Conservation (phyloP, 1,284 basidiomycete genomes). For the Waitea zeae region DNA sequence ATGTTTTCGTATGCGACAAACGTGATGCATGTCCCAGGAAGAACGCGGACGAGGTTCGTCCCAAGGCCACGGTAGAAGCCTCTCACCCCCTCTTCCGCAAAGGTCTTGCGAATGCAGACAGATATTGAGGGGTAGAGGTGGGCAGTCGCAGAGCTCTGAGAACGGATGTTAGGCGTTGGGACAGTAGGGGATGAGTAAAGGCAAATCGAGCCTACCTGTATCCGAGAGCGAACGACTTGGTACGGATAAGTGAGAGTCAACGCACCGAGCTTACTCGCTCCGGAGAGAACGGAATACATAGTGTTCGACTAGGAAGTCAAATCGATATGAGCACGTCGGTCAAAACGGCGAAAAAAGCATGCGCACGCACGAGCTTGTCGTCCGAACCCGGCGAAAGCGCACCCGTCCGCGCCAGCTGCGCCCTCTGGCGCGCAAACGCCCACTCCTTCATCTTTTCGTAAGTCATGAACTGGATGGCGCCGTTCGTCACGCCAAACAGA, state of each 20-base stretch:
- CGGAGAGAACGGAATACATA: constrained; percentile 88
- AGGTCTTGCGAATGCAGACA: constrained; percentile 66
- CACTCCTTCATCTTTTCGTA: constrained; percentile 94
- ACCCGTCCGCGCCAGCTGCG: constrained; percentile 38
- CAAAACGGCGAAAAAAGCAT: too few relatives aligned
- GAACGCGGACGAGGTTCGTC: constrained; percentile 90
- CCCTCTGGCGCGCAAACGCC: constrained; percentile 64
- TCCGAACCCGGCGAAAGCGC: constrained; percentile 48
- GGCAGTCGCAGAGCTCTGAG: constrained; percentile 41
- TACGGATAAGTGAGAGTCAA: constrained; percentile 89
- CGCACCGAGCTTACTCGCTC: constrained; percentile 77
- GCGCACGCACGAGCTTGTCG: constrained; percentile 63
- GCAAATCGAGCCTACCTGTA: constrained; percentile 66
- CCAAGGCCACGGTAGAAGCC: constrained; percentile 94
- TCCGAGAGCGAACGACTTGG: constrained; percentile 88
- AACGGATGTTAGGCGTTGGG: constrained; percentile 17
- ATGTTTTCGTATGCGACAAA: constrained; percentile 98
- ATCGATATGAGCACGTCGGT: neutral
- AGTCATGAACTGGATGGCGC: constrained; percentile 90
- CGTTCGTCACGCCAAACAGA: constrained; percentile 88
- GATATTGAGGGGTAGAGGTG: constrained; percentile 71
- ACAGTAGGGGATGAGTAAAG: constrained; percentile 1
- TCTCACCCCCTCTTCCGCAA: constrained; percentile 58
- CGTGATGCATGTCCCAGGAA: constrained; percentile 95
- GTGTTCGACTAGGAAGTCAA: constrained; percentile 55